Conservation (phyloP, 2,329 filamentous ascomycete genomes). For the Phialocephala subalpina region DNA sequence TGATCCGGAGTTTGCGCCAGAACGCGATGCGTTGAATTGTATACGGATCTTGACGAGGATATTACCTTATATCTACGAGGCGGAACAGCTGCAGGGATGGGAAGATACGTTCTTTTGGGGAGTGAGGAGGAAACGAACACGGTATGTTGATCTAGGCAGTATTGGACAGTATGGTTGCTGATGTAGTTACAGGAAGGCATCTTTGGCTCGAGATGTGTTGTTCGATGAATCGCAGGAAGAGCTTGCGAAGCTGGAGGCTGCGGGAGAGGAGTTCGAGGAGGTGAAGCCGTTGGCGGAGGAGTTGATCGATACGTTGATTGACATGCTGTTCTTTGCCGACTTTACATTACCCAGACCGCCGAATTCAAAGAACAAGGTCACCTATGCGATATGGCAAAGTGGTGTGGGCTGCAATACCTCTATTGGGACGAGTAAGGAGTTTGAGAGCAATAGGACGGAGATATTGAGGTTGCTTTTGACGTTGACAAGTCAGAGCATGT, state of each 20-base stretch:
- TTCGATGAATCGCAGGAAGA: constrained; percentile 78
- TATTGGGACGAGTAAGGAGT: constrained; percentile 87
- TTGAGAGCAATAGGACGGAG: constrained; percentile 92
- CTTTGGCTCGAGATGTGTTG: constrained; percentile 76
- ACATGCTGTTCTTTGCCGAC: constrained; percentile 90
- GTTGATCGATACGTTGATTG: constrained; percentile 86
- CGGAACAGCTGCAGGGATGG: constrained; percentile 82
- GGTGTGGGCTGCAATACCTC: constrained; percentile 95
- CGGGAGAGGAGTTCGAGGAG: constrained; percentile 75
- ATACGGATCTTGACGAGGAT: constrained; percentile 89
- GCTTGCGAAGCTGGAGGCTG: constrained; percentile 55
- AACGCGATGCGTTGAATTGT: constrained; percentile 93
- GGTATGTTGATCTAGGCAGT: constrained; percentile 32
- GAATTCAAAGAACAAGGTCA: constrained; percentile 79
- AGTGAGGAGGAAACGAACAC: constrained; percentile 72
- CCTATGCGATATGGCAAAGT: constrained; percentile 97
- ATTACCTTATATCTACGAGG: constrained; percentile 91
- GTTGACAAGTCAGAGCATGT: constrained; percentile 90
- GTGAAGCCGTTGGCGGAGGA: constrained; percentile 91
- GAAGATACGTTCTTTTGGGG: constrained; percentile 95
- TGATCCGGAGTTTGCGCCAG: constrained; percentile 81
- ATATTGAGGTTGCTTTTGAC: constrained; percentile 86
- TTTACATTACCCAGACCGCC: constrained; percentile 82
- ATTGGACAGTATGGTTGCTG: constrained; percentile 25
- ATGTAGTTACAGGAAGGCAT: constrained; percentile 57